phyloP scores from a whole-genome alignment of 345 rosid species.

The Murraya paniculata region DNA sequence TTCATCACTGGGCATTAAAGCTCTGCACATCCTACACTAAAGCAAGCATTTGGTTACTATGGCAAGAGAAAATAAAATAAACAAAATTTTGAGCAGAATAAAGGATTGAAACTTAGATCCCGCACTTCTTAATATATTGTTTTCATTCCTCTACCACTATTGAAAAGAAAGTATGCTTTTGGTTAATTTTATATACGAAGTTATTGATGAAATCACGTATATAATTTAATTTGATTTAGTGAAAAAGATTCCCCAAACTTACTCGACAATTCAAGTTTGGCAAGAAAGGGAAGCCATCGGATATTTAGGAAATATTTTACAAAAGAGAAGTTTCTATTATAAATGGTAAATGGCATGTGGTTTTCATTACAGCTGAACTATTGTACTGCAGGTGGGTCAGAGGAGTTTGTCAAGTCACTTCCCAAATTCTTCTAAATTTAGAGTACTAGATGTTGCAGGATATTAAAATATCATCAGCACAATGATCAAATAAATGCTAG shows the following conservation, averaged over 20 bases:
- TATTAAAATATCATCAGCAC: neutral
- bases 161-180: neutral
- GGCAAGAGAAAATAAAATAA: neutral
- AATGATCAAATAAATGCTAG: conserved; percentile 1
- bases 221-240: neutral
- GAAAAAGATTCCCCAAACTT: conserved; percentile 4
- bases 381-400: neutral
- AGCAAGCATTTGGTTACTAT: neutral
- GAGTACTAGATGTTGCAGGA: neutral
- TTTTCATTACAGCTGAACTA: neutral
- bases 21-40: conserved; percentile 73
- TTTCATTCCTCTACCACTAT: neutral
- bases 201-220: neutral
- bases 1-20: conserved; percentile 94
- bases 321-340: neutral
- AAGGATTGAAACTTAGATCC: neutral
- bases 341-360: neutral
- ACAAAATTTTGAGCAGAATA: neutral
- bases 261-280: neutral
- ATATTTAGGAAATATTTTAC: neutral
- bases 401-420: neutral
- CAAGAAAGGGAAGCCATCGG: neutral
- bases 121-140: neutral
- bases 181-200: neutral
- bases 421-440: conserved; percentile 1